Evolutionary conservation across 768 basidiomycete genomes (phyloP).

Genomic region (Dendrothele bispora): DNA sequence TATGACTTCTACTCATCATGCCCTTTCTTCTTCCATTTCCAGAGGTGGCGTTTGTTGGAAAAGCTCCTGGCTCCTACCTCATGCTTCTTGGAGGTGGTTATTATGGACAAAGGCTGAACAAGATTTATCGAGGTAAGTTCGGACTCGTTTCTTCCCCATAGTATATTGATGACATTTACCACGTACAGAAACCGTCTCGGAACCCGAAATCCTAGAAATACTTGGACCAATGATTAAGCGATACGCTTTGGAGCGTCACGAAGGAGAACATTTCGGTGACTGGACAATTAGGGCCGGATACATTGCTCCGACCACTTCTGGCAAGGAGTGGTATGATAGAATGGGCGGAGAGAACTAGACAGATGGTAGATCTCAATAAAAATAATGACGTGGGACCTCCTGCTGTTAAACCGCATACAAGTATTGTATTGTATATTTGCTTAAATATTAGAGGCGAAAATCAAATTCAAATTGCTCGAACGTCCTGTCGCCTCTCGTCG

Average conservation of each 20-base stretch:
- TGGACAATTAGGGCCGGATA: conserved; percentile 92
- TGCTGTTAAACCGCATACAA: too few relatives aligned
- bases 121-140: conserved; percentile 87
- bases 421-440: too few relatives aligned
- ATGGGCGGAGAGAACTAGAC: conserved; percentile 86
- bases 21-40: conserved; percentile 10
- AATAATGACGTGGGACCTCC: too few relatives aligned
- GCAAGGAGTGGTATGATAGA: conserved; percentile 83
- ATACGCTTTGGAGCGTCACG: conserved; percentile 83
- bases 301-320: conserved; percentile 81
- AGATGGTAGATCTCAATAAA: too few relatives aligned
- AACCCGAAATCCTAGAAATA: conserved; percentile 89
- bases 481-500: too few relatives aligned
- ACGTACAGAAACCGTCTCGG: conserved; percentile 76
- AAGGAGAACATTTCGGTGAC: conserved; percentile 94
- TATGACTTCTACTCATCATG: conserved; percentile 1
- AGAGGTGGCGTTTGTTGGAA: conserved; percentile 97
- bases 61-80: conserved; percentile 87
- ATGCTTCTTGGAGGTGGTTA: conserved; percentile 98
- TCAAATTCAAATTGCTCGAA: too few relatives aligned
- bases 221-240: conserved; percentile 91
- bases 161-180: background rate
- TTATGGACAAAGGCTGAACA: conserved; percentile 92
- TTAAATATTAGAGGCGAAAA: too few relatives aligned
- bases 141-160: conserved; percentile 1